Conservation (phyloP, 1,139 yeast genomes). For the Blastobotrys malaysiensis region DNA sequence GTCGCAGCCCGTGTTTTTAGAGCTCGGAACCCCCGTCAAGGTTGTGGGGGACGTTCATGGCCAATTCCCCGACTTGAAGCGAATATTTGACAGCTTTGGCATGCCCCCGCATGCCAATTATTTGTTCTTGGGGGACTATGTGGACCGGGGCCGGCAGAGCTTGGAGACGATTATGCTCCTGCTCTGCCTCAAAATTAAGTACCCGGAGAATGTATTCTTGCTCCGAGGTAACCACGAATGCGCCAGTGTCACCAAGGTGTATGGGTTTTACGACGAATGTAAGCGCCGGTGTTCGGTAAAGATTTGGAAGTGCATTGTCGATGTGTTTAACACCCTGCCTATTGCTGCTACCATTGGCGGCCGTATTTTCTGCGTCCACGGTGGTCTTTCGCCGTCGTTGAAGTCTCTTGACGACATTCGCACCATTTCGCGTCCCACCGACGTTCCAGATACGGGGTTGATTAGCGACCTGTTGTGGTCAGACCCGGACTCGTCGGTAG, state of each 20-base stretch:
- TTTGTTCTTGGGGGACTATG: slow-evolving; percentile 78
- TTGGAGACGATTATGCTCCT: slow-evolving; percentile 70
- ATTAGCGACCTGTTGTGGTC: slow-evolving; percentile 84
- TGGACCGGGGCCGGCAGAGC: slow-evolving; percentile 80
- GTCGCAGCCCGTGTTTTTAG: slow-evolving; percentile 70
- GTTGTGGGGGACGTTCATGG: slow-evolving; percentile 88
- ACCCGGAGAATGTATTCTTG: slow-evolving; percentile 79
- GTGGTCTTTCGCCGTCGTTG: slow-evolving; percentile 79
- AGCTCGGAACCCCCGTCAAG: slow-evolving; percentile 77
- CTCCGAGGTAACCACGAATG: slow-evolving; percentile 82
- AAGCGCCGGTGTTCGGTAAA: slow-evolving; percentile 64
- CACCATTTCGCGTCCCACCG: slow-evolving; percentile 73
- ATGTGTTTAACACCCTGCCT: slow-evolving; percentile 80
- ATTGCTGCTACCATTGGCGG: slow-evolving; percentile 84
- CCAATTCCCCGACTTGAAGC: slow-evolving; percentile 67
- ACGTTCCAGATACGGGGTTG: slow-evolving; percentile 78
- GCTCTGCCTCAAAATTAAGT: slow-evolving; percentile 70
- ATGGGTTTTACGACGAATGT: slow-evolving; percentile 86
- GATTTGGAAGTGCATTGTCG: slow-evolving; percentile 72
- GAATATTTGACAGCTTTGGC: slow-evolving; percentile 73
- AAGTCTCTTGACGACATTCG: slow-evolving; percentile 61
- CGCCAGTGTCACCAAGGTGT: slow-evolving; percentile 76
- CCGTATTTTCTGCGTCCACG: slow-evolving; percentile 83
- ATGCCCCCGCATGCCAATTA: slow-evolving; percentile 77
- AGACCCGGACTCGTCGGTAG: slow-evolving; percentile 66